Conservation (phyloP, 2,329 filamentous ascomycete genomes). For the Mollisiaceae sp. region DNA sequence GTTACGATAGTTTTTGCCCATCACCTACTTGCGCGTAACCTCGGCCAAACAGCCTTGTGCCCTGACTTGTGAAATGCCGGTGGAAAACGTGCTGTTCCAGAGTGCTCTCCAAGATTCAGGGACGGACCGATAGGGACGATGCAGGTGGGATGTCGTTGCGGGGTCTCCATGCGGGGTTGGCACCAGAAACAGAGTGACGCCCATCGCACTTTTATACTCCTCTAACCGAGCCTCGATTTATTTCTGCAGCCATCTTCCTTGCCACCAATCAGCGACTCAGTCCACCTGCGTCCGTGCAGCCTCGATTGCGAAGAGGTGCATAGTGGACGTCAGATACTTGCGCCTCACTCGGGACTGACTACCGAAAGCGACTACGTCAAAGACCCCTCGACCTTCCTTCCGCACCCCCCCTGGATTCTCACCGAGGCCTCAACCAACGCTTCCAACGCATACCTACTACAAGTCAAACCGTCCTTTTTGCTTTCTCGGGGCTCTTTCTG, state of each 20-base stretch:
- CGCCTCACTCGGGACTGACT: slow-evolving; percentile 22
- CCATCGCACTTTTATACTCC: slow-evolving; percentile 1
- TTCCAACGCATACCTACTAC: background rate
- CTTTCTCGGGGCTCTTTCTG: slow-evolving; percentile 13
- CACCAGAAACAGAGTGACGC: background rate
- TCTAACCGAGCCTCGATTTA: slow-evolving; percentile 9
- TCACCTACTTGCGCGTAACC: background rate
- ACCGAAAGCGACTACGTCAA: slow-evolving; percentile 19
- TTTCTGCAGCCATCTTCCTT: slow-evolving; percentile 2
- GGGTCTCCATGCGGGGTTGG: slow-evolving; percentile 14
- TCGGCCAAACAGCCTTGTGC: background rate
- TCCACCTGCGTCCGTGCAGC: background rate
- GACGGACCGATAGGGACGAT: slow-evolving; percentile 29
- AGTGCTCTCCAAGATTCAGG: slow-evolving; percentile 1
- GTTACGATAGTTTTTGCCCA: background rate
- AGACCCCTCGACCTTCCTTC: background rate
- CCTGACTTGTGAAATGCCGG: background rate
- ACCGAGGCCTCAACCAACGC: background rate
- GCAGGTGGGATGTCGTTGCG: slow-evolving; percentile 12
- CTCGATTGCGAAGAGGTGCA: background rate
- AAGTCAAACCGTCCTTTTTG: background rate
- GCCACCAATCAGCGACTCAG: background rate
- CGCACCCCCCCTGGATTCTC: background rate
- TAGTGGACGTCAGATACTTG: background rate
- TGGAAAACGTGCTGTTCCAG: slow-evolving; percentile 3